Percentiles rank a stretch among this genome's conserved stretches.
These are phyloP conservation scores for Rhynchospora breviuscula DNA, from an alignment of 176 grass and related monocot genomes.

Conservation along the genomic window DNA sequence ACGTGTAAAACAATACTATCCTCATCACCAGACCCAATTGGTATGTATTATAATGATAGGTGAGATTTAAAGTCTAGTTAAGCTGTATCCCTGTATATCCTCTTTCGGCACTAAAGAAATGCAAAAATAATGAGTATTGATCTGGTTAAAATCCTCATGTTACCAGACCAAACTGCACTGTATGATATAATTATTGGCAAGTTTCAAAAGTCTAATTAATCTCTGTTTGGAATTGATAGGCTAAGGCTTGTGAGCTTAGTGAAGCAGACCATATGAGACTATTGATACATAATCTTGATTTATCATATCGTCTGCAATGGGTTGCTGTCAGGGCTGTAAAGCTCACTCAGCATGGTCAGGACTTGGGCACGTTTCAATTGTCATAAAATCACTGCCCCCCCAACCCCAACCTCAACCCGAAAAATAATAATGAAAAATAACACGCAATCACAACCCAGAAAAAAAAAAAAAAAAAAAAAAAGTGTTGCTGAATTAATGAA, in stretches of 20 bases:
- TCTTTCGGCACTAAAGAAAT: background rate
- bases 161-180: background rate
- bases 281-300: conserved; percentile 77
- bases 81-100: background rate
- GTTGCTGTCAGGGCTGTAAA: conserved; percentile 51
- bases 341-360: conserved; percentile 65
- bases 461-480: no score
- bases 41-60: background rate
- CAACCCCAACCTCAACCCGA: background rate
- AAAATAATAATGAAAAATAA: background rate
- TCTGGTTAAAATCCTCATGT: background rate
- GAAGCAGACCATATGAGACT: conserved; percentile 64
- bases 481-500: background rate
- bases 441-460: background rate
- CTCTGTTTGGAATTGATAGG: conserved; percentile 32
- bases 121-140: background rate
- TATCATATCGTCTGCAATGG: conserved; percentile 85
- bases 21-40: background rate
- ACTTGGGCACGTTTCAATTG: conserved; percentile 85
- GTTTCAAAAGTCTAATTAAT: background rate
- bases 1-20: background rate
- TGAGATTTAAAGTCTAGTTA: background rate
- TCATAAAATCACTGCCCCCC: conserved; percentile 27
- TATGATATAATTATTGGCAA: background rate
- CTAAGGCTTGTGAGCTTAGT: conserved; percentile 39